These are phyloP conservation scores for Tetracladium marchalianum DNA, from an alignment of 495 filamentous ascomycete genomes.

Conservation along the genomic window DNA sequence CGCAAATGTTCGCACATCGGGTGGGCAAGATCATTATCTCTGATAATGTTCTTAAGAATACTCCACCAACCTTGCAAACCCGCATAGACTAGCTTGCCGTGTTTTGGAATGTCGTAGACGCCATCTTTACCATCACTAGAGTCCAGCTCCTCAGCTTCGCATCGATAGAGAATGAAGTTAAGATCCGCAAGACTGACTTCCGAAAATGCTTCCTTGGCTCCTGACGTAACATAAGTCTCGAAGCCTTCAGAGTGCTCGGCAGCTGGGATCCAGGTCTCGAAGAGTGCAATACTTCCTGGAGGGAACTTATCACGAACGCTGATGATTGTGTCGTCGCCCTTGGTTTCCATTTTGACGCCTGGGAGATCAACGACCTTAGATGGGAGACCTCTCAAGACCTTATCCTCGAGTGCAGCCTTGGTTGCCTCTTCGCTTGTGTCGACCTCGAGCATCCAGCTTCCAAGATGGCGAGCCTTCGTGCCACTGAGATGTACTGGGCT, in stretches of 20 bases:
- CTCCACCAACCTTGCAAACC: slow-evolving; percentile 99
- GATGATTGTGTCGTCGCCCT: slow-evolving; percentile 64
- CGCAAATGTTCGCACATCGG: slow-evolving; percentile 87
- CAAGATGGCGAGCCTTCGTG: slow-evolving; percentile 65
- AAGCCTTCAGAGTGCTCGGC: slow-evolving; percentile 71
- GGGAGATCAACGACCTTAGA: slow-evolving; percentile 66
- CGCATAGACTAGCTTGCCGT: slow-evolving; percentile 84
- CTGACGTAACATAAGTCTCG: slow-evolving; percentile 73
- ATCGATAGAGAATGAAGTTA: slow-evolving; percentile 87
- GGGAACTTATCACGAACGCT: slow-evolving; percentile 73
- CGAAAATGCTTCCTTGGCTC: slow-evolving; percentile 70
- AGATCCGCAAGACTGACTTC: slow-evolving; percentile 67
- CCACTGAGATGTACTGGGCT: slow-evolving; percentile 67
- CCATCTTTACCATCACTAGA: slow-evolving; percentile 72
- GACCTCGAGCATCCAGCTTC: slow-evolving; percentile 82
- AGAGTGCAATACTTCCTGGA: slow-evolving; percentile 87
- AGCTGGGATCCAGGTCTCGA: slow-evolving; percentile 87
- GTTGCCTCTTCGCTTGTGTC: slow-evolving; percentile 58
- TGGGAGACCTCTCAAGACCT: slow-evolving; percentile 67
- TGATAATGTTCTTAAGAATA: slow-evolving; percentile 72
- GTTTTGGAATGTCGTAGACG: slow-evolving; percentile 72
- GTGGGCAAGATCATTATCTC: slow-evolving; percentile 85
- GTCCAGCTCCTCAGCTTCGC: slow-evolving; percentile 85
- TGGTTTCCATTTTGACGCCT: slow-evolving; percentile 56
- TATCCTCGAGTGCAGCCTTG: slow-evolving; percentile 52